Percentiles rank a stretch among this genome's conserved stretches.
phyloP scores from a whole-genome alignment of 345 rosid genomes.

The Raphanus sativus region DNA sequence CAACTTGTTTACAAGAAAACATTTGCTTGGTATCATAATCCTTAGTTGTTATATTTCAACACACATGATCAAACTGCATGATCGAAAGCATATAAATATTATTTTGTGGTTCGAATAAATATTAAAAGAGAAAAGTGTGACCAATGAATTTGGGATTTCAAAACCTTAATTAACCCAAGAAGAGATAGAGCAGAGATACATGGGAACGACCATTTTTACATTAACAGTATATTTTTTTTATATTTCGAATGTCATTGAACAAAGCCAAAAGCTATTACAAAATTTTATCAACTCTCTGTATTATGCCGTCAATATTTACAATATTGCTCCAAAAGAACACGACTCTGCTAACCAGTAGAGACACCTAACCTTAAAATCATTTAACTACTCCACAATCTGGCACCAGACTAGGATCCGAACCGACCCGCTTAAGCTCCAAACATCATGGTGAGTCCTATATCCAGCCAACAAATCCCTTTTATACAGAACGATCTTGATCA shows the following conservation, averaged over 20 bases:
- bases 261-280: constrained; percentile 31
- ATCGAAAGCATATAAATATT: neutral
- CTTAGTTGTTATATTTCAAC: neutral
- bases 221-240: neutral
- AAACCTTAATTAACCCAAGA: neutral
- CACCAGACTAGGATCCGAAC: neutral
- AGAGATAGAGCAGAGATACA: neutral
- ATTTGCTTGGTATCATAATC: neutral
- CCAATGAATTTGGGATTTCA: neutral
- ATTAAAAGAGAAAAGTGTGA: neutral
- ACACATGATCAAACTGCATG: neutral
- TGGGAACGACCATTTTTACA: neutral
- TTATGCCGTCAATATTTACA: constrained; percentile 32
- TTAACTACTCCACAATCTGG: neutral
- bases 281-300: constrained; percentile 33
- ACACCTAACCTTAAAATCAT: neutral
- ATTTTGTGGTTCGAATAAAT: neutral
- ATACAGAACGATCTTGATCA: constrained; percentile 21
- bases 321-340: constrained; percentile 24
- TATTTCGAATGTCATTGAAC: constrained; percentile 8
- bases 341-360: neutral
- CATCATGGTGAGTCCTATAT: neutral
- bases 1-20: neutral
- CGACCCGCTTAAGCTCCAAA: constrained; percentile 28
- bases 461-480: constrained; percentile 18